Evolutionary conservation across 306 rosid species (phyloP), one percentile per base, ranked within the genome.

Genomic region (Sicyos edulis): DNA sequence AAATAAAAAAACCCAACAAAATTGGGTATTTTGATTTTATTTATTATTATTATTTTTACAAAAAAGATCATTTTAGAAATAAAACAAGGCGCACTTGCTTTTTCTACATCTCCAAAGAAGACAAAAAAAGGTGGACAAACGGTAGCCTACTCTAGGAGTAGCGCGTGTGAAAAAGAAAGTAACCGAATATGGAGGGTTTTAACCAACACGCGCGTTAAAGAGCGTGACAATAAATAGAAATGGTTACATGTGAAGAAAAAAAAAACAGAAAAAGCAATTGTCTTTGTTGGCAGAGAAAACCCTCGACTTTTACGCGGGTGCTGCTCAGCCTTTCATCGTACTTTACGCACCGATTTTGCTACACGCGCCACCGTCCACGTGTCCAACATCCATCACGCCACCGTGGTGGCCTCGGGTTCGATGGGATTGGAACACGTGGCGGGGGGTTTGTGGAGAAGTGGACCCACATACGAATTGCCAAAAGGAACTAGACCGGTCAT

Each of bases 401-500:
- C 29, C 73, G 73, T 45, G 58, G 17, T 13, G 14, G 21, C 50
- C 68, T 50, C 73, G 44, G 12, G 3, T 50, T 13, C 24, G 57
- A 15, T 45, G 5, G 2, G 20, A 34, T 52, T 54, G 62, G 51
- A 34, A 51, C 88, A 83, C 77, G 86, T 81, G 88, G 80, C 66
- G 4, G 1, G 1, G 1, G 0, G 8, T n/a, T 2, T 12, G 24
- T 17, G 66, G 64, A 8, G 21, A 3, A 40, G 51, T 57, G 88
- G 86, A 17, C 88, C 85, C 74, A 42, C 6, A 20, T 16, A 42
- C 49, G 81, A 70, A 65, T 90, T 88, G 91, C 93, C 93, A 90
- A 90, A 90, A 88, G 86, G 88, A 84, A 85, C 91, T 82, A 83
- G 91, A 88, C 96, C 85, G 76, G 96, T 90, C 96, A 53, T 86